phyloP scores from a whole-genome alignment of 2,329 filamentous ascomycete genomes.

The Amylocarpus encephaloides region DNA sequence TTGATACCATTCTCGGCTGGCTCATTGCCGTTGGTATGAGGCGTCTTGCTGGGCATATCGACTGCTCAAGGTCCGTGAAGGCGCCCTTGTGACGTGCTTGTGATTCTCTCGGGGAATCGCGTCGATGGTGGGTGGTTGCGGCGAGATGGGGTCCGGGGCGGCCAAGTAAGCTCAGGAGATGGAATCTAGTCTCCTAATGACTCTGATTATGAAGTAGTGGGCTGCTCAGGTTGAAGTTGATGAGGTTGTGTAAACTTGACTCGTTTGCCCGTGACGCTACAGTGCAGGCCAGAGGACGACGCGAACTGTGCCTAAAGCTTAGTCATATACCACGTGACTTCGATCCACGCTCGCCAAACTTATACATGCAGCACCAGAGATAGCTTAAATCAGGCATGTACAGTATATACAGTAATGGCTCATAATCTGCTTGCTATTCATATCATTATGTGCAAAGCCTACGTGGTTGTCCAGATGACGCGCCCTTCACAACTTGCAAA shows the following conservation, averaged over 20 bases:
- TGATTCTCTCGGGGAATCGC: constrained; percentile 19
- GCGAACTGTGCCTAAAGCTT: constrained; percentile 11
- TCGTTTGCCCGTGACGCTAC: constrained; percentile 7
- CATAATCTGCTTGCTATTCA: too few species aligned
- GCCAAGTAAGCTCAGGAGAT: constrained; percentile 7
- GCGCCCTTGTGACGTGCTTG: constrained; percentile 26
- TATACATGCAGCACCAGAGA: too few species aligned
- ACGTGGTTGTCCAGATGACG: too few species aligned
- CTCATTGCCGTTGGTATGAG: constrained; percentile 59
- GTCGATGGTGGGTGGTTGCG: constrained; percentile 12
- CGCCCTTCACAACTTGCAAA: too few species aligned
- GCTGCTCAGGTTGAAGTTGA: neutral
- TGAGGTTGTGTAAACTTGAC: constrained; percentile 4
- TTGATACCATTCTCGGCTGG: constrained; percentile 61
- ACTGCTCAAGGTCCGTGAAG: constrained; percentile 19
- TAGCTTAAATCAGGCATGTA: too few species aligned
- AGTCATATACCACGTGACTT: too few species aligned
- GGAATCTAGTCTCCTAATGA: neutral
- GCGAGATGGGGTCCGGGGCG: neutral
- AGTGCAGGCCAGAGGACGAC: constrained; percentile 5
- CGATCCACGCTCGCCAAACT: too few species aligned
- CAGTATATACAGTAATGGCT: too few species aligned
- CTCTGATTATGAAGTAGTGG: constrained; percentile 1
- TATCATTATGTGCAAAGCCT: too few species aligned
- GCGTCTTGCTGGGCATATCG: constrained; percentile 66